Evolutionary conservation across 257 asterid species (phyloP).

Genomic region (Catharanthus roseus): DNA sequence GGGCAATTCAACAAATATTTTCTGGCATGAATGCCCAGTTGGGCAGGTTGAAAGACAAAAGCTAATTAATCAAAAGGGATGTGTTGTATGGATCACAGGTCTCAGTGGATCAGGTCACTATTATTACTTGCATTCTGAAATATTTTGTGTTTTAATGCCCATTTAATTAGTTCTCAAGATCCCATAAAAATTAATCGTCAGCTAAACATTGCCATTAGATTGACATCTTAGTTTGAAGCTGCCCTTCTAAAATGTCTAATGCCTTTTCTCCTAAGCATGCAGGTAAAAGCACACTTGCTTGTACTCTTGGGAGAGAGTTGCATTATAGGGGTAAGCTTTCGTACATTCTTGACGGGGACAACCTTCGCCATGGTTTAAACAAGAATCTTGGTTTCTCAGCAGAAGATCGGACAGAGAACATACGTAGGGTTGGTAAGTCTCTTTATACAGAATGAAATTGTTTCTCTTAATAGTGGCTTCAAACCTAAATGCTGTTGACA

Average conservation of each 20-base stretch:
- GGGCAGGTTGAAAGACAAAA: constrained; percentile 73
- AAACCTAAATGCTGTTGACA: background rate
- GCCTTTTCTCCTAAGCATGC: constrained; percentile 19
- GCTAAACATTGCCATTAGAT: background rate
- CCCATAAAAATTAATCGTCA: background rate
- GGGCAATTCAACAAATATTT: constrained; percentile 74
- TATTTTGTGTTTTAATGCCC: background rate
- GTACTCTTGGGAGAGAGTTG: constrained; percentile 79
- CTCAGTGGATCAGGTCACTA: constrained; percentile 90
- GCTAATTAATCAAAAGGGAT: constrained; percentile 82
- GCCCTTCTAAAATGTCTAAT: constrained; percentile 1
- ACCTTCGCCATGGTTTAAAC: constrained; percentile 90
- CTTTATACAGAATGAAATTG: background rate
- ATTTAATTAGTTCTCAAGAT: background rate
- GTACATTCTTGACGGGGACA: constrained; percentile 91
- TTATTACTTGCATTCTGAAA: background rate
- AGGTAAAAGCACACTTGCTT: constrained; percentile 93
- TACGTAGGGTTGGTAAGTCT: constrained; percentile 83
- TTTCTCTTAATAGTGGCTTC: background rate
- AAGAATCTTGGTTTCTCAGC: constrained; percentile 84
- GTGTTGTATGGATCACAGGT: constrained; percentile 96
- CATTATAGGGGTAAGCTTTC: constrained; percentile 86
- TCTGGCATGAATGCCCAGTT: constrained; percentile 91
- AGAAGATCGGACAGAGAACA: constrained; percentile 84
- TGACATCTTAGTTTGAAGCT: background rate